Conservation (phyloP, 805 yeast species). For the Metschnikowia matae region DNA sequence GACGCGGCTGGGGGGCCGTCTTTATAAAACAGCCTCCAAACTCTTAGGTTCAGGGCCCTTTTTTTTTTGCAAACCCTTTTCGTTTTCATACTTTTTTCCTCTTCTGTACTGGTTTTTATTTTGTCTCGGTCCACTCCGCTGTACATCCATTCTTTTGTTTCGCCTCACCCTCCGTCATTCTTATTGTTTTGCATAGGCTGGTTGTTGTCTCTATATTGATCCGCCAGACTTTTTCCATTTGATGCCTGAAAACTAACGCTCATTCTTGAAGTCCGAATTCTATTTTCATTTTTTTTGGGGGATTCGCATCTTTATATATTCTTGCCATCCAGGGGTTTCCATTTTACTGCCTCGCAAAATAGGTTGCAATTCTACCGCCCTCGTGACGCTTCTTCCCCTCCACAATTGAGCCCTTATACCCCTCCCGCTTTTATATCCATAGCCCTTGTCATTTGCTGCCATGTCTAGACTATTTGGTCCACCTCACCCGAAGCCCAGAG, state of each 20-base stretch:
- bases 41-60: not conserved
- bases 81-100: not conserved
- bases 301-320: slow-evolving; percentile 1
- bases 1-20: slow-evolving; percentile 13
- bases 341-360: not conserved
- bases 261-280: not conserved
- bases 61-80: slow-evolving; percentile 2
- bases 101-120: not conserved
- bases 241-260: slow-evolving; percentile 1
- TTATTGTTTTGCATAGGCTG: not conserved
- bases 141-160: slow-evolving; percentile 2
- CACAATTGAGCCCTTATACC: not conserved
- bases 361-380: not conserved
- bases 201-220: not conserved
- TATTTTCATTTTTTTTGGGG: not conserved
- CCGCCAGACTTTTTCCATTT: not conserved
- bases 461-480: slow-evolving; percentile 22
- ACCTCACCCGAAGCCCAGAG: slow-evolving; percentile 24
- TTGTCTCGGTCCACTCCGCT: not conserved
- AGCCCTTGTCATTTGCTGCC: not conserved
- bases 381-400: not conserved
- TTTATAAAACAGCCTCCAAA: slow-evolving; percentile 2
- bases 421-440: not conserved
- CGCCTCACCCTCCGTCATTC: not conserved
- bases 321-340: not conserved